Evolutionary conservation across 805 yeast species (phyloP).

Genomic region (Hanseniaspora singularis): DNA sequence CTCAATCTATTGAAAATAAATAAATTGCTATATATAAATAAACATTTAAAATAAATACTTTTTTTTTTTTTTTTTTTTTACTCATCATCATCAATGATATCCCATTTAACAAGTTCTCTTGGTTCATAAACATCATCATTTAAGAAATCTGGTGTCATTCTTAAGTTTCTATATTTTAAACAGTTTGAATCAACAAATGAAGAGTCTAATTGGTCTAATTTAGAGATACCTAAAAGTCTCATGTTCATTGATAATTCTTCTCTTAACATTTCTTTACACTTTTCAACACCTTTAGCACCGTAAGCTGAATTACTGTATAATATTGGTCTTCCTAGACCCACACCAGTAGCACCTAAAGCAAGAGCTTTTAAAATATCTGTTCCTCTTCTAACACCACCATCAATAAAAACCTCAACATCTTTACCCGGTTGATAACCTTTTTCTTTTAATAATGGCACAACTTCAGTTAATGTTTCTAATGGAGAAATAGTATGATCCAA

Average conservation of each 20-base stretch:
- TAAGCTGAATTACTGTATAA: constrained; percentile 51
- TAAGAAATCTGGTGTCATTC: constrained; percentile 45
- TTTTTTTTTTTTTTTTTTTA: no score
- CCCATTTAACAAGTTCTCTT: constrained; percentile 38
- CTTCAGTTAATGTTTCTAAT: constrained; percentile 60
- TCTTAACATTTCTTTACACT: constrained; percentile 47
- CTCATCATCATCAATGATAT: neutral
- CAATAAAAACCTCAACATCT: constrained; percentile 47
- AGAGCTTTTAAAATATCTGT: constrained; percentile 55
- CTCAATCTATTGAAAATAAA: constrained; percentile 31
- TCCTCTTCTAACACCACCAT: constrained; percentile 62
- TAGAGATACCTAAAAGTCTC: constrained; percentile 65
- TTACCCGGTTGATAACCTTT: constrained; percentile 35
- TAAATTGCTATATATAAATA: neutral
- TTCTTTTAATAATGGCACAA: constrained; percentile 40
- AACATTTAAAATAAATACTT: no score
- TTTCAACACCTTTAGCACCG: constrained; percentile 54
- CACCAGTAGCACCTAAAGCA: constrained; percentile 59
- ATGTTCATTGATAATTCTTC: constrained; percentile 66
- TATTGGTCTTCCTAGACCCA: constrained; percentile 59
- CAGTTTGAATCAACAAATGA: constrained; percentile 47
- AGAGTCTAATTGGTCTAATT: constrained; percentile 47
- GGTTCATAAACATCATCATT: constrained; percentile 46
- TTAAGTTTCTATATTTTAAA: constrained; percentile 32
- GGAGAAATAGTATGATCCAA: constrained; percentile 74